A percentile compares a stretch with the other conserved stretches of the same genome.
Evolutionary conservation across 2,329 filamentous ascomycete genomes (phyloP).

Genomic region (Taxawa tesnikishii): DNA sequence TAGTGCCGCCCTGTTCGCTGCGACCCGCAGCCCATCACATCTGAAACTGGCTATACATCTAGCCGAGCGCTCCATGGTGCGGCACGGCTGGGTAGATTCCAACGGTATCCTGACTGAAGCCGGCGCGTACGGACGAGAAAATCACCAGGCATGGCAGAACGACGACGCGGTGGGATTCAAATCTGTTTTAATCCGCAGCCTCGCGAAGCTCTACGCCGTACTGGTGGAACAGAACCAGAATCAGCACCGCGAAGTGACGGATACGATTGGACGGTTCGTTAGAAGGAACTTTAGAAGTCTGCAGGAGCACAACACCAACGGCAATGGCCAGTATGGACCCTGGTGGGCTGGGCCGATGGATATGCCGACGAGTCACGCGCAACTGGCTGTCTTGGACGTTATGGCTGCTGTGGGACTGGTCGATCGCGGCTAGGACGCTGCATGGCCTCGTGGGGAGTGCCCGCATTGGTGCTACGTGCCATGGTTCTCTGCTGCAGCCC

Average conservation of each 20-base stretch:
- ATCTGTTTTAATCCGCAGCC: slow-evolving; percentile 13
- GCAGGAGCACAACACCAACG: slow-evolving; percentile 13
- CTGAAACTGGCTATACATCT: slow-evolving; percentile 14
- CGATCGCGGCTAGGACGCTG: too few relatives aligned
- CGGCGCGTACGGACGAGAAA: slow-evolving; percentile 13
- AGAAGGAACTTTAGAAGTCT: slow-evolving; percentile 13
- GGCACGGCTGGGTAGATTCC: slow-evolving; percentile 13
- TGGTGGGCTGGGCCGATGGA: slow-evolving; percentile 19
- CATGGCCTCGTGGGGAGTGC: too few relatives aligned
- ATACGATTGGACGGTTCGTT: slow-evolving; percentile 10
- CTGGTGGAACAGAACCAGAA: slow-evolving; percentile 4
- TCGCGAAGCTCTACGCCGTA: slow-evolving; percentile 12
- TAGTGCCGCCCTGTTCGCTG: slow-evolving; percentile 11
- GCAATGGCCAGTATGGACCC: slow-evolving; percentile 16
- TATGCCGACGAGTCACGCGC: slow-evolving; percentile 14
- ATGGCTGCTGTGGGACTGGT: slow-evolving; percentile 16
- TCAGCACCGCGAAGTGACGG: slow-evolving; percentile 2
- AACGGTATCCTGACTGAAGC: slow-evolving; percentile 14
- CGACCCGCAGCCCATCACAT: slow-evolving; percentile 10
- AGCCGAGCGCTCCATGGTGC: slow-evolving; percentile 12
- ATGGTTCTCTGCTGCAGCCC: too few relatives aligned
- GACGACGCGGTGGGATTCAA: slow-evolving; percentile 18
- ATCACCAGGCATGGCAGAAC: slow-evolving; percentile 13
- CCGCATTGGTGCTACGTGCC: too few relatives aligned
- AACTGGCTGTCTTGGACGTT: slow-evolving; percentile 18